Base-by-base conservation (phyloP, 257 asterid genomes). In the Misopates orontium region DNA sequence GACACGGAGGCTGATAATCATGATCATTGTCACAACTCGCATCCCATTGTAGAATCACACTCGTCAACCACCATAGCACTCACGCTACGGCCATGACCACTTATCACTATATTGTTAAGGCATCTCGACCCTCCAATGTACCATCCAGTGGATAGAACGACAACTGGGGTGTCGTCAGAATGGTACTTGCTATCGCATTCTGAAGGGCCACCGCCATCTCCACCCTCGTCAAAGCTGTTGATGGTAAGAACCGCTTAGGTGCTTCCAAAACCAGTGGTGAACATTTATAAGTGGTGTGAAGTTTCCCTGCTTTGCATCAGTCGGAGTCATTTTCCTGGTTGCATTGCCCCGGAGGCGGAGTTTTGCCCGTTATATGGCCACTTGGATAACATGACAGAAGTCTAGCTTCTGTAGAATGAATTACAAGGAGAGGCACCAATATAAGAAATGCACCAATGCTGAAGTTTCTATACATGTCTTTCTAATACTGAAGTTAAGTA, bases 141-240 rank as follows among this genome's bases (percentile, higher is more conserved):
- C 85, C 90, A 84, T 1, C 87, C 87, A 0, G 83, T 78, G 18
- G 87, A 84, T 15, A 81, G 73, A 0, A 87, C 87, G 17, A 78
- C 85, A 0, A 84, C 60, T 0, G 71, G 83, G 0, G 21, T 72
- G 59, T 73, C 42, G 23, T 84, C 76, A 0, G 83, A 76, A 62
- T 81, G 90, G 75, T 66, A 84, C 10, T 81, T 68, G 28, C 60
- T 47, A 64, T 80, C 83, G 16, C 89, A 80, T 45, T 71, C 79
- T 6, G 85, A 75, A 0, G 79, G 82, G 5, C 80, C 85, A 1
- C 91, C 83, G 1, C 88, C 85, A 21, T 82, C 86, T 8, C 68
- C 74, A 0, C 83, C 82, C 36, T 77, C 60, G 61, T 75, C 71
- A n/a, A 84, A 79, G 20, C 85, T 72, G 14, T 84, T 80, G 32